Evolutionary conservation across 169 alveolate species (phyloP).

Genomic region (Toxoplasma gondii): DNA sequence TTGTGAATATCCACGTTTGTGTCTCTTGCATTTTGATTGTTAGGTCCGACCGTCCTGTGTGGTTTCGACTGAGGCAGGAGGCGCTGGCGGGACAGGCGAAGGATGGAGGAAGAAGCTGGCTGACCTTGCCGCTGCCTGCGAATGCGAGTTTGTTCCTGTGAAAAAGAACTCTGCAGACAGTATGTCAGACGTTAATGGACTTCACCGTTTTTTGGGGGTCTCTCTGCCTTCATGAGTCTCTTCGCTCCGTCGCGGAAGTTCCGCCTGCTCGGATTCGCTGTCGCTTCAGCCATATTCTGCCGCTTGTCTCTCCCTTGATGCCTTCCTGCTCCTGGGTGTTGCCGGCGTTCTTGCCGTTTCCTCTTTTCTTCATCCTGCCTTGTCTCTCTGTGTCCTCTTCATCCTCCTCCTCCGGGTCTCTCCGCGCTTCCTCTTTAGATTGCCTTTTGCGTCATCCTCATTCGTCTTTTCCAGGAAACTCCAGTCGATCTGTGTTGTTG

Average conservation of each 20-base stretch:
- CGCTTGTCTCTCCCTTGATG: not conserved
- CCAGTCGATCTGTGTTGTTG: too few species aligned
- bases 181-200: not conserved
- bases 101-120: conserved; percentile 1
- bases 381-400: not conserved
- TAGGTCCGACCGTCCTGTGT: conserved; percentile 32
- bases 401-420: not conserved
- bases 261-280: too few species aligned
- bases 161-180: not conserved
- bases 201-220: not conserved
- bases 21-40: not conserved
- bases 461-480: too few species aligned
- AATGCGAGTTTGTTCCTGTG: not conserved
- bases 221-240: too few species aligned
- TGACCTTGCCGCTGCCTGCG: not conserved
- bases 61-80: conserved; percentile 7
- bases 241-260: too few species aligned
- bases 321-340: not conserved
- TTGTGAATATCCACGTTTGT: not conserved
- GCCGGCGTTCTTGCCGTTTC: not conserved
- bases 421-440: too few species aligned
- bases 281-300: too few species aligned
- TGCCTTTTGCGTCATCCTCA: too few species aligned
- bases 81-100: not conserved
- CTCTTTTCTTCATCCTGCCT: not conserved